Evolutionary conservation across 148 eudicot species (phyloP).

Genomic region (Camellia japonica): DNA sequence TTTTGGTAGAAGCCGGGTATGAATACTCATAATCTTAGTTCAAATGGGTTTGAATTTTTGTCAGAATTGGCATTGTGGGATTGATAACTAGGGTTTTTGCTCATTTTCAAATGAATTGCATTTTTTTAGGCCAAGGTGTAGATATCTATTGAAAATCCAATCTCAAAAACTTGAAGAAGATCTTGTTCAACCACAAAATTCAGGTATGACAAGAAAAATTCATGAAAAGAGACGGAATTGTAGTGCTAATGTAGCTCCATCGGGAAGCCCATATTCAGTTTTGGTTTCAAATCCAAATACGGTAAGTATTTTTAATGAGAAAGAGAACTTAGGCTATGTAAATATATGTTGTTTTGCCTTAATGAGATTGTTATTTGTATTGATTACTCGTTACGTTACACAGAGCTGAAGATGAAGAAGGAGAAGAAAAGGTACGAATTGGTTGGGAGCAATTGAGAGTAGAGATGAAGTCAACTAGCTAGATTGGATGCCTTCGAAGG

Average conservation of each 20-base stretch:
- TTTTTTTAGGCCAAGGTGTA: slow-evolving; percentile 46
- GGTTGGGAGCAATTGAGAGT: slow-evolving; percentile 19
- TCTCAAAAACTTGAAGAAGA: slow-evolving; percentile 20
- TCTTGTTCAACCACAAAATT: slow-evolving; percentile 14
- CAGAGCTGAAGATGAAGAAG: slow-evolving; percentile 16
- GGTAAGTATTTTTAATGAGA: neutral
- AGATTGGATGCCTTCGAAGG: slow-evolving; percentile 38
- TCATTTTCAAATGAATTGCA: slow-evolving; percentile 19
- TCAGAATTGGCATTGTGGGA: neutral
- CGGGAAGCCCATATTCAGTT: slow-evolving; percentile 2
- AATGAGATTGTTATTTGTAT: neutral
- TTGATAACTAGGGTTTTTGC: neutral
- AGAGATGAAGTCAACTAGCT: slow-evolving; percentile 29
- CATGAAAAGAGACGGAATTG: slow-evolving; percentile 10
- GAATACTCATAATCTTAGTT: neutral
- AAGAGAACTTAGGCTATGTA: neutral
- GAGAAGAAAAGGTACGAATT: slow-evolving; percentile 13
- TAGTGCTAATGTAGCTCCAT: neutral
- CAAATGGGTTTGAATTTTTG: neutral
- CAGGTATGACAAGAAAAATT: slow-evolving; percentile 21
- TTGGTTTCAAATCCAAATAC: slow-evolving; percentile 1
- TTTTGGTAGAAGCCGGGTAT: slow-evolving; percentile 47
- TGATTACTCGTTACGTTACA: slow-evolving; percentile 11
- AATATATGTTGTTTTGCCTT: neutral
- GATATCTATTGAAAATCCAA: slow-evolving; percentile 25